Evolutionary conservation across 441 rosid genomes (phyloP), one percentile per base, ranked within the genome.

Genomic region (Theobroma grandiflorum): DNA sequence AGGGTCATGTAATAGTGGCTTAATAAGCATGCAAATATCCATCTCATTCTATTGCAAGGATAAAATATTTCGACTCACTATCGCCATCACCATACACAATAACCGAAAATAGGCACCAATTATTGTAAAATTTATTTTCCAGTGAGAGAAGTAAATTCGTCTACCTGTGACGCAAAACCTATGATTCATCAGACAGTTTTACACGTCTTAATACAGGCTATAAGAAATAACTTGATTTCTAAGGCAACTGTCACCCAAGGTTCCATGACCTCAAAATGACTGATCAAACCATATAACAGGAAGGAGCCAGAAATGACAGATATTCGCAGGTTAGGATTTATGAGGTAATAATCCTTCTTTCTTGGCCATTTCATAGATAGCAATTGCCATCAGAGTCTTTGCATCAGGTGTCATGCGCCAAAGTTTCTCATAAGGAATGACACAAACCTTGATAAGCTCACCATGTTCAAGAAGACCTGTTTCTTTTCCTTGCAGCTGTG

Each of bases 361-460:
- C 72, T 83, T 87, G 57, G 95, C 93, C 96, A 91, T 92, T 87
- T 94, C 99, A 20, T 88, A 90, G 63, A 96, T 89, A 49, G 93
- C 93, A 38, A 96, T 82, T 47, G 98, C 91, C 83, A 86, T 83
- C 42, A 92, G 86, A 71, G 88, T 94, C 88, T 92, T 94, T 0
- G 94, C 95, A 77, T 96, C 98, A 26, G 97, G 84, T 4, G 99
- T 93, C 78, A 62, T 74, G 26, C 86, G 95, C 99, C 98, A 93
- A 50, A 93, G 96, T 72, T 92, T 82, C 72, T 72, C 76, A 63
- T 92, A 93, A 7, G 91, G 97, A 58, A 94, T 83, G 7, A 89
- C 85, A 38, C 79, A 85, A 83, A 92, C 97, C 90, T 90, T 94
- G 64, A 94, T 96, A 78, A 94, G 83, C 88, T 96, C 98, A 0